Evolutionary conservation across 2,329 filamentous ascomycete genomes (phyloP).

Genomic region (Ophiobolus disseminans): DNA sequence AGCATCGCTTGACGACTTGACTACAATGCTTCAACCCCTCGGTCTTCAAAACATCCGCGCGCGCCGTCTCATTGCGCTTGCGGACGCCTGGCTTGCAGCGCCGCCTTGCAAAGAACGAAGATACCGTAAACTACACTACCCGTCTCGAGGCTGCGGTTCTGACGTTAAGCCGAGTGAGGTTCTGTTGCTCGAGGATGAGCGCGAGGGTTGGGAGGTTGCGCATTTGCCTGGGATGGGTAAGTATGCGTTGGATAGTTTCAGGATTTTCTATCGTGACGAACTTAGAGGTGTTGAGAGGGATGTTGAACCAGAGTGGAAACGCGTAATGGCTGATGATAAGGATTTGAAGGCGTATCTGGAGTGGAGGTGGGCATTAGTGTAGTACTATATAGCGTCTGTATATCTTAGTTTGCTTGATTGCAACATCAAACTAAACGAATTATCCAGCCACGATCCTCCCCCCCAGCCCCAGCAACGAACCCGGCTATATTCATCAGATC

Average conservation of each 20-base stretch:
- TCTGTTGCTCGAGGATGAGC: conserved; percentile 43
- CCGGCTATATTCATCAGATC: not conserved
- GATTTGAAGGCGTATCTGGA: conserved; percentile 84
- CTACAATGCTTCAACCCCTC: conserved; percentile 29
- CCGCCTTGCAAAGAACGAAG: conserved; percentile 68
- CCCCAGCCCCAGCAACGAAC: not conserved
- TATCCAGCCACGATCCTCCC: too few relatives aligned
- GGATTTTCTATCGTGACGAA: conserved; percentile 88
- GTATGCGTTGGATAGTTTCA: conserved; percentile 89
- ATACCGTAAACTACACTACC: conserved; percentile 61
- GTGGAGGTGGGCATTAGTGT: conserved; percentile 77
- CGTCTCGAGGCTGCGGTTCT: conserved; percentile 19
- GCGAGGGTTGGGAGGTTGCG: conserved; percentile 78
- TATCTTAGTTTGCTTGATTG: too few relatives aligned
- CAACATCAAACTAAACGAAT: too few relatives aligned
- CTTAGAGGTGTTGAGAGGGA: conserved; percentile 63
- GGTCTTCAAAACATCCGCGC: conserved; percentile 59
- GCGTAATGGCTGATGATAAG: conserved; percentile 82
- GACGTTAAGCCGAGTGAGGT: conserved; percentile 56
- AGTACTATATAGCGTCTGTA: too few relatives aligned
- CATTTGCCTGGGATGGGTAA: conserved; percentile 76
- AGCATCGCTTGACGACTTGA: conserved; percentile 26
- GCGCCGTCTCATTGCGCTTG: conserved; percentile 72
- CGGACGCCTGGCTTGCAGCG: conserved; percentile 68
- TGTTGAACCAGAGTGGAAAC: conserved; percentile 90